Evolutionary conservation across 352 stramenopile genomes (phyloP).

Genomic region (Phytophthora multivora): DNA sequence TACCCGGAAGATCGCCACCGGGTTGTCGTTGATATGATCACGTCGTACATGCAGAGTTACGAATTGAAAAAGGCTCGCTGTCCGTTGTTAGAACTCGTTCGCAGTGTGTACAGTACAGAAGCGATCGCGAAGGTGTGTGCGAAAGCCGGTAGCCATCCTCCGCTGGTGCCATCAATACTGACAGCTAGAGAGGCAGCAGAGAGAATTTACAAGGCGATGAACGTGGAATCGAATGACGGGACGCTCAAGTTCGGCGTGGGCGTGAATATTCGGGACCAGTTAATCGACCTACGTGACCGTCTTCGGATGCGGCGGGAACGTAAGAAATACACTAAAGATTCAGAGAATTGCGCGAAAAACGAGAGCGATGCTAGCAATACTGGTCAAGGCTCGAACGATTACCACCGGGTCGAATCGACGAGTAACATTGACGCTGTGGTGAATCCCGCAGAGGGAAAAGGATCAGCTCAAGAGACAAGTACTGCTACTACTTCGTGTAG

Average conservation of each 20-base stretch:
- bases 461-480: neutral
- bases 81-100: constrained; percentile 33
- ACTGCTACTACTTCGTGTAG: neutral
- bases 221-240: constrained; percentile 25
- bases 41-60: constrained; percentile 39
- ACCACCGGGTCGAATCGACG: too few relatives aligned
- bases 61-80: constrained; percentile 22
- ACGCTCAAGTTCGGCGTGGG: constrained; percentile 38
- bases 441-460: too few relatives aligned
- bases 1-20: constrained; percentile 39
- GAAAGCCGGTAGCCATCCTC: constrained; percentile 2
- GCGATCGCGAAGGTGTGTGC: constrained; percentile 25
- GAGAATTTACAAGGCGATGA: constrained; percentile 34
- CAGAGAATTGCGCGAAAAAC: neutral
- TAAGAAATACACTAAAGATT: neutral
- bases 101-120: constrained; percentile 27
- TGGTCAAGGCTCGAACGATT: too few relatives aligned
- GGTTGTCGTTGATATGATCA: constrained; percentile 39
- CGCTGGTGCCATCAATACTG: constrained; percentile 5
- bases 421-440: too few relatives aligned
- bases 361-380: too few relatives aligned
- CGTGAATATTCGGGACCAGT: constrained; percentile 22
- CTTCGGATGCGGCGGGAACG: constrained; percentile 3
- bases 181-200: constrained; percentile 27
- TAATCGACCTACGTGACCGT: constrained; percentile 28